Base-by-base conservation (phyloP, 2,329 filamentous ascomycete genomes). In the Xylaria digitata region DNA sequence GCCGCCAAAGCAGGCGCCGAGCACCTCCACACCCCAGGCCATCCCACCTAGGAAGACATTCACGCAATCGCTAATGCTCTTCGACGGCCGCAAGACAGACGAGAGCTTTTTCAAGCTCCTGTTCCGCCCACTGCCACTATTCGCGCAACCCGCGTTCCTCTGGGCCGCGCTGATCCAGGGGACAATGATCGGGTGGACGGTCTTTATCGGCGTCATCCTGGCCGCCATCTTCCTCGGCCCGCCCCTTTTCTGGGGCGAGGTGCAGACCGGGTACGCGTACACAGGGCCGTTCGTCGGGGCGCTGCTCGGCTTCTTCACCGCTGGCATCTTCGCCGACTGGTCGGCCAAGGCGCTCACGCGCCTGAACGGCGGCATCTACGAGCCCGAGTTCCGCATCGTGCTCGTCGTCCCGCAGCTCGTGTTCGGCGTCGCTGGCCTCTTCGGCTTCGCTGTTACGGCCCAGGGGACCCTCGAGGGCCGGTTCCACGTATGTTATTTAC, bases 111-210 rank as follows among this genome's bases (percentile, higher is more conserved):
- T 82, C 79, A 86, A 87, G 67, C 81, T 90, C 7, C 75, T 88
- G 17, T 75, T 89, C n/a, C 87, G 94, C 2, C 95, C 94, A 0
- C 90, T 97, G 60, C 92, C 92, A 0, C 85, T 97, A 0, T 90
- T 97, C 72, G 78, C 91, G 6, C 94, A 97, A 76, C 94, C 94
- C 0, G 92, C 92, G 7, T 93, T 97, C 72, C 79, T 96, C 46
- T 97, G 93, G 92, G 85, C 83, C 26, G 85, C 84, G 74, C 83
- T 97, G 3, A 92, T 94, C 56, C 94, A 97, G 83, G 94, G 94
- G 17, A 88, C 92, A 4, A 88, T 97, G 75, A 97, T 97, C 75
- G 95, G 94, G 70, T 98, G 95, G 94, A 97, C 94, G 0, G 92
- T 97, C 17, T 93, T 97, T 75, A 95, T 97, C 71, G 92, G 92